Percentiles rank a stretch among this genome's conserved stretches.
Conservation (phyloP, 2,329 filamentous ascomycete species). For the Diaporthe caulivora region DNA sequence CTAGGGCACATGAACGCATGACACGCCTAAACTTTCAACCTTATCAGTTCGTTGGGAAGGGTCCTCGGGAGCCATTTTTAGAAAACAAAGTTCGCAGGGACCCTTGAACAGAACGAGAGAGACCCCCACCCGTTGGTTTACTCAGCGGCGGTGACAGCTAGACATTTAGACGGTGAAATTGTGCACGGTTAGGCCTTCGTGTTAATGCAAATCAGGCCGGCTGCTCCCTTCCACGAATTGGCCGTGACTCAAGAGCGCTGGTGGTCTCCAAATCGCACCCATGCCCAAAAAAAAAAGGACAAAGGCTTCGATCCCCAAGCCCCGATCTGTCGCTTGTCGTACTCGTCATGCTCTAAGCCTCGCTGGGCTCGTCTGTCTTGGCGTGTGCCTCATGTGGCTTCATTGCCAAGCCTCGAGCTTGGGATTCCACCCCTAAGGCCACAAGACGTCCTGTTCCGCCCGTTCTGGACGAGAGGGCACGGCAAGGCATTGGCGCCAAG, state of each 20-base stretch:
- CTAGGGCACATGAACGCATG: constrained; percentile 23
- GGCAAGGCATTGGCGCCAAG: constrained; percentile 25
- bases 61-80: constrained; percentile 24
- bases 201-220: not conserved
- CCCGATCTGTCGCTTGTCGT: not conserved
- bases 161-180: constrained; percentile 14
- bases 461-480: not conserved
- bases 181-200: not conserved
- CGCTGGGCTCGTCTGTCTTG: constrained; percentile 4
- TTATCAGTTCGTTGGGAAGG: constrained; percentile 30
- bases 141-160: not conserved
- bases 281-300: not conserved
- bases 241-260: not conserved
- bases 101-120: not conserved
- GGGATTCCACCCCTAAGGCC: not conserved
- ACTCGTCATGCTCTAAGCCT: constrained; percentile 13
- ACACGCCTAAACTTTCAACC: constrained; percentile 21
- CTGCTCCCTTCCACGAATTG: not conserved
- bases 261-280: not conserved
- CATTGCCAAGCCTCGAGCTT: constrained; percentile 9
- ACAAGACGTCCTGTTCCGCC: not conserved
- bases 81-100: constrained; percentile 17
- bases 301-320: not conserved
- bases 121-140: not conserved
- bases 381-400: constrained; percentile 14